Evolutionary conservation across 2,329 filamentous ascomycete species (phyloP).

Genomic region (Neophaeococcomyces aloes): DNA sequence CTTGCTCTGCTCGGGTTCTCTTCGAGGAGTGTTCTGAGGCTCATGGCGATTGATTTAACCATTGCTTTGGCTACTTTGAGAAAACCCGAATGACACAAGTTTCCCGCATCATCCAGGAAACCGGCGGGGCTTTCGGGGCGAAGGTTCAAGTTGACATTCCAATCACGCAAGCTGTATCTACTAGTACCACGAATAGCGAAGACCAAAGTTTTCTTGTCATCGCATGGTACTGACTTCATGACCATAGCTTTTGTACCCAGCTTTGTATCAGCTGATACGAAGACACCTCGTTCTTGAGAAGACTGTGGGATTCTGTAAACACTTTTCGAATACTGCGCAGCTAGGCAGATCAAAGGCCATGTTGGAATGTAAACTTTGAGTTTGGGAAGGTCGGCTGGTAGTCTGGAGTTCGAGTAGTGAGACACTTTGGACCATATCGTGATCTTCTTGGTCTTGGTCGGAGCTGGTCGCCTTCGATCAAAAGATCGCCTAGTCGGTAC

Average conservation of each 20-base stretch:
- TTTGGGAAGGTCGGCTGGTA: slow-evolving; percentile 57
- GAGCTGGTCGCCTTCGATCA: slow-evolving; percentile 11
- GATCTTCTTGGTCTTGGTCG: slow-evolving; percentile 30
- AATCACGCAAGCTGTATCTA: slow-evolving; percentile 64
- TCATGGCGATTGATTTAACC: slow-evolving; percentile 60
- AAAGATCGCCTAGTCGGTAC: slow-evolving; percentile 29
- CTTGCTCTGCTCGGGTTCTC: slow-evolving; percentile 57
- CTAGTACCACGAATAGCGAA: slow-evolving; percentile 69
- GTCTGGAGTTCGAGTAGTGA: slow-evolving; percentile 63
- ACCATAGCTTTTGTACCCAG: slow-evolving; percentile 76
- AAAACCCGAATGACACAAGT: slow-evolving; percentile 73
- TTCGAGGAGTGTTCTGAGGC: slow-evolving; percentile 57
- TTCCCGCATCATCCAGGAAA: slow-evolving; percentile 68
- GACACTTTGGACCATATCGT: slow-evolving; percentile 64
- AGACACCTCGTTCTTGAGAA: slow-evolving; percentile 51
- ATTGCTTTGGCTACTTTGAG: slow-evolving; percentile 65
- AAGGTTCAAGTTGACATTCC: slow-evolving; percentile 70
- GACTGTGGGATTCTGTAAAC: slow-evolving; percentile 59
- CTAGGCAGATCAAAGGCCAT: slow-evolving; percentile 66
- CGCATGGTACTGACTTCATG: slow-evolving; percentile 68
- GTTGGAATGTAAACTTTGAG: slow-evolving; percentile 63
- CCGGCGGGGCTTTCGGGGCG: slow-evolving; percentile 54
- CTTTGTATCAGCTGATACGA: slow-evolving; percentile 60
- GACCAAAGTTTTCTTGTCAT: slow-evolving; percentile 67
- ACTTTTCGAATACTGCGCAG: slow-evolving; percentile 64